Conservation (phyloP, 192 early-diverging fungal species). For the Coemansia brasiliensis region DNA sequence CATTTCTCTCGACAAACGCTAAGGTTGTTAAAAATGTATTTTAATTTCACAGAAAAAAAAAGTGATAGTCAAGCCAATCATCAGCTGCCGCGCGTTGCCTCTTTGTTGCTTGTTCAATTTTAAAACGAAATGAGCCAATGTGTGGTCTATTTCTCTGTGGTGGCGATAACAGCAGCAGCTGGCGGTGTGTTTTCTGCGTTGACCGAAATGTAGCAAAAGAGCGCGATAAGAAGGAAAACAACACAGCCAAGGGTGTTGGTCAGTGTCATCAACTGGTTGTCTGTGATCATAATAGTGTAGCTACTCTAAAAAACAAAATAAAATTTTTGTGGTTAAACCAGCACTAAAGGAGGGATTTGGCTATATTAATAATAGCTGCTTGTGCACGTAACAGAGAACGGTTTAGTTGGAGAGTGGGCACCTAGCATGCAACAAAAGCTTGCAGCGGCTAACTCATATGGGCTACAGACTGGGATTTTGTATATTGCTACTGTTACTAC, state of each 20-base stretch:
- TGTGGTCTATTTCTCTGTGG: background rate
- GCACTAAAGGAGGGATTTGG: too few relatives aligned
- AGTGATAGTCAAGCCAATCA: slow-evolving; percentile 14
- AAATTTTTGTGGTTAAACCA: background rate
- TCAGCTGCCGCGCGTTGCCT: slow-evolving; percentile 15
- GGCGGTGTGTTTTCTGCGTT: slow-evolving; percentile 14
- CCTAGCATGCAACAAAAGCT: too few relatives aligned
- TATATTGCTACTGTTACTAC: too few relatives aligned
- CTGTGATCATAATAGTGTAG: slow-evolving; percentile 30
- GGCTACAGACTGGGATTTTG: too few relatives aligned
- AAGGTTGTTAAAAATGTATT: background rate
- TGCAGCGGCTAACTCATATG: too few relatives aligned
- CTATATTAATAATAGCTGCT: too few relatives aligned
- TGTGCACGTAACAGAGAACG: too few relatives aligned
- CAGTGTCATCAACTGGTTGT: slow-evolving; percentile 44
- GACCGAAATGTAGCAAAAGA: slow-evolving; percentile 42
- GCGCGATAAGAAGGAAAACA: slow-evolving; percentile 41
- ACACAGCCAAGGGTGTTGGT: slow-evolving; percentile 44
- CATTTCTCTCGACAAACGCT: slow-evolving; percentile 16
- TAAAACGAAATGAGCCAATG: background rate
- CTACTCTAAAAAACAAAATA: background rate
- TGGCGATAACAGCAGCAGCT: background rate
- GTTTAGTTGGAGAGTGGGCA: too few relatives aligned
- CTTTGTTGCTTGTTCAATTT: background rate
- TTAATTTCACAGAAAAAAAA: slow-evolving; percentile 1